phyloP scores from a whole-genome alignment of 2,329 filamentous ascomycete genomes.

The Microsporum audouinii region DNA sequence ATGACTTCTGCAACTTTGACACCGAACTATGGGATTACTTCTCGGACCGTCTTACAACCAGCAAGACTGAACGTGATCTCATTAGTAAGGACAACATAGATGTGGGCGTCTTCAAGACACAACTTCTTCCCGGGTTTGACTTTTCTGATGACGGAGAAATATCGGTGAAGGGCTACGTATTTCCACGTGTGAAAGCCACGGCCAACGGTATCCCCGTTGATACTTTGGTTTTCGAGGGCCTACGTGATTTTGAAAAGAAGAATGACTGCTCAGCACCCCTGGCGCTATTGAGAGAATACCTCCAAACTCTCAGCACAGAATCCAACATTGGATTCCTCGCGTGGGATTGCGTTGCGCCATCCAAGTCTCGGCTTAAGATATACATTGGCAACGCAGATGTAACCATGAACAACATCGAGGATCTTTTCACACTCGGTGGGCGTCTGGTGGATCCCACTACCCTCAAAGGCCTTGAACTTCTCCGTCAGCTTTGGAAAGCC shows the following conservation, averaged over 20 bases:
- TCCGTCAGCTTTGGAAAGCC: conserved; percentile 12
- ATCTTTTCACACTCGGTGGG: conserved; percentile 17
- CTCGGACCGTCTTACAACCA: conserved; percentile 1
- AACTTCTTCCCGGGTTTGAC: conserved; percentile 15
- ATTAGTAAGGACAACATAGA: background rate
- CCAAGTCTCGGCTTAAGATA: conserved; percentile 15
- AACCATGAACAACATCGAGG: conserved; percentile 8
- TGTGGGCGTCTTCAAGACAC: conserved; percentile 10
- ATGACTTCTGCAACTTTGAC: background rate
- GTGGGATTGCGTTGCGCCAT: conserved; percentile 14
- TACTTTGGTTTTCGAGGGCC: conserved; percentile 1
- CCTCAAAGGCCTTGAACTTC: conserved; percentile 8
- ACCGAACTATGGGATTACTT: conserved; percentile 3
- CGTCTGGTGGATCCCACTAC: conserved; percentile 9
- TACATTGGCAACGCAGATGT: conserved; percentile 15
- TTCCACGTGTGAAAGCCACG: conserved; percentile 13
- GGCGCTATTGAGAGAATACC: background rate
- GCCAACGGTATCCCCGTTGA: conserved; percentile 5
- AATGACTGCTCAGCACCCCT: conserved; percentile 1
- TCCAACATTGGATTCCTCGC: conserved; percentile 9
- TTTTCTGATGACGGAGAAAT: conserved; percentile 6
- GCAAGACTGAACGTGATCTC: background rate
- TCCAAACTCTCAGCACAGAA: background rate
- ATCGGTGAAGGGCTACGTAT: conserved; percentile 17
- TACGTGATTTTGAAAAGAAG: background rate